phyloP scores from a whole-genome alignment of 345 rosid species.

The Bruguiera gymnorhiza region DNA sequence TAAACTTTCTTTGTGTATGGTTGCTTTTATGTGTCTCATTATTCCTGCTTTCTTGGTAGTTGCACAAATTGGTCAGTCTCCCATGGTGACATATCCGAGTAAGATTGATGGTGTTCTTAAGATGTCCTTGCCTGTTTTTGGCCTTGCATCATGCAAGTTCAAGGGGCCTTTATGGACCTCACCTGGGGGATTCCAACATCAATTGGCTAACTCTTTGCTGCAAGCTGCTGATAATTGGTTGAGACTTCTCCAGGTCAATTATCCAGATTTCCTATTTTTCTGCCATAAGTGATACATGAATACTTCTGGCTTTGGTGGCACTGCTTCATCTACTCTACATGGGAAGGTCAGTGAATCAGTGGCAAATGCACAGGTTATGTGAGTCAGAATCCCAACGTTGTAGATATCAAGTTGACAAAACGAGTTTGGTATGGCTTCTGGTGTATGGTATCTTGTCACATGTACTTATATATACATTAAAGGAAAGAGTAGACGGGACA shows the following conservation, averaged over 20 bases:
- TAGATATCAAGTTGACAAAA: slow-evolving; percentile 2
- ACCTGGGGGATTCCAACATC: slow-evolving; percentile 13
- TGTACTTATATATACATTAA: slow-evolving; percentile 5
- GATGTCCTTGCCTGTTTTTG: slow-evolving; percentile 27
- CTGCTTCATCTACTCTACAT: not conserved
- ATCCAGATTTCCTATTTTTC: slow-evolving; percentile 33
- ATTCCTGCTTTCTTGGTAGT: slow-evolving; percentile 7
- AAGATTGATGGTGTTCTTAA: slow-evolving; percentile 21
- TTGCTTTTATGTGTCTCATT: not conserved
- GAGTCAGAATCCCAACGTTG: not conserved
- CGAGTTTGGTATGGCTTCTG: slow-evolving; percentile 8
- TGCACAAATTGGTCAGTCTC: slow-evolving; percentile 7
- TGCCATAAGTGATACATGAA: slow-evolving; percentile 9
- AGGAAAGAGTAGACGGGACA: slow-evolving; percentile 10
- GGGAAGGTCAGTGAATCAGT: slow-evolving; percentile 4
- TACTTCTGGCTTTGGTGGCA: not conserved
- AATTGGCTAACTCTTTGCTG: slow-evolving; percentile 17
- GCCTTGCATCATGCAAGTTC: slow-evolving; percentile 30
- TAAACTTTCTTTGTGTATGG: not conserved
- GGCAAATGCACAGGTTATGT: not conserved
- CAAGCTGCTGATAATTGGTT: slow-evolving; percentile 25
- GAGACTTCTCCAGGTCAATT: slow-evolving; percentile 21
- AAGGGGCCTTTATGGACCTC: slow-evolving; percentile 28
- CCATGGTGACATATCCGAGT: slow-evolving; percentile 15
- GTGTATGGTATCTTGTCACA: not conserved